Evolutionary conservation across 208 protist genomes (phyloP).

Genomic region (Porcisia deanei): DNA sequence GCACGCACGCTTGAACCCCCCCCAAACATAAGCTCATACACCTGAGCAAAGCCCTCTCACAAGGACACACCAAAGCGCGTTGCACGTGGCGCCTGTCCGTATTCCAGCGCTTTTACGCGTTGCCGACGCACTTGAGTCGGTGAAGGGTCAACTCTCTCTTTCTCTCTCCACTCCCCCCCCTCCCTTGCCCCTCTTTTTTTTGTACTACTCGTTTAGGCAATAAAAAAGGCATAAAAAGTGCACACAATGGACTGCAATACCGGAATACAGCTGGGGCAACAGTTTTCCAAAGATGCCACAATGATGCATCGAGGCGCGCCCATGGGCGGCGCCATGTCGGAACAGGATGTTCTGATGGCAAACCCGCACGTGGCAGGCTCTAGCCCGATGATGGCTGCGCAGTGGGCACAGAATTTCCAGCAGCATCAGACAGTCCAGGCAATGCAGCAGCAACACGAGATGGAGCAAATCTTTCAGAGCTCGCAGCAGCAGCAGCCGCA

Average conservation of each 20-base stretch:
- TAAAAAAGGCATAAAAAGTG: too few relatives aligned
- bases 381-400: slow-evolving; percentile 30
- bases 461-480: slow-evolving; percentile 59
- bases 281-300: slow-evolving; percentile 72
- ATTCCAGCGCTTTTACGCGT: background rate
- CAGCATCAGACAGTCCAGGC: slow-evolving; percentile 53
- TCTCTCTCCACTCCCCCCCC: background rate
- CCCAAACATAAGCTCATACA: background rate
- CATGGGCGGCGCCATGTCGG: slow-evolving; percentile 37
- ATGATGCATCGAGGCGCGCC: slow-evolving; percentile 58
- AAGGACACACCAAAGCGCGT: background rate
- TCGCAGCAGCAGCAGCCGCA: slow-evolving; percentile 30
- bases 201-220: background rate
- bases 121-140: background rate
- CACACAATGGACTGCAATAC: slow-evolving; percentile 70
- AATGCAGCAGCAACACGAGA: slow-evolving; percentile 58
- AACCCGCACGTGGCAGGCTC: slow-evolving; percentile 13
- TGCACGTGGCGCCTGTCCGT: background rate
- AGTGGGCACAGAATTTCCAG: slow-evolving; percentile 65
- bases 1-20: background rate
- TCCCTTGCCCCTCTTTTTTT: too few relatives aligned
- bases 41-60: background rate
- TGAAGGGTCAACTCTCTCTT: background rate
- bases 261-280: slow-evolving; percentile 59
- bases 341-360: slow-evolving; percentile 66